phyloP scores from a whole-genome alignment of 2,329 filamentous ascomycete genomes.

The Metarhizium guizhouense region DNA sequence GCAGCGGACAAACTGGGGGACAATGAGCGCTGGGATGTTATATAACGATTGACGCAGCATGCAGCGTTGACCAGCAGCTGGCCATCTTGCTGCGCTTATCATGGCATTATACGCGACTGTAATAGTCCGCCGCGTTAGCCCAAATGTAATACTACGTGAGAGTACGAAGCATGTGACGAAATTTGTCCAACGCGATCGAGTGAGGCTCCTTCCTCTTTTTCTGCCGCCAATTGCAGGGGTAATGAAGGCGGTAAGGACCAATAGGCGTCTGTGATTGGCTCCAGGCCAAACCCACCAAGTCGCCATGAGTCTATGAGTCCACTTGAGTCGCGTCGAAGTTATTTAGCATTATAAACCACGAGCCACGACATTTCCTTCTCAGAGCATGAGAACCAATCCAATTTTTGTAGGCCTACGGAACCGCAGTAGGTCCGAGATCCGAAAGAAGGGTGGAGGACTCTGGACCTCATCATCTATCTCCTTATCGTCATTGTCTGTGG shows the following conservation, averaged over 20 bases:
- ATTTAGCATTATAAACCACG: too few species aligned
- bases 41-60: constrained; percentile 6
- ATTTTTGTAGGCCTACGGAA: not conserved
- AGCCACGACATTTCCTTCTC: too few species aligned
- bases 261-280: not conserved
- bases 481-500: not conserved
- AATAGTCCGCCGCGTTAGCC: constrained; percentile 1
- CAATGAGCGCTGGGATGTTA: not conserved
- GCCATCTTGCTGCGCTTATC: constrained; percentile 15
- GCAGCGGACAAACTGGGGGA: constrained; percentile 12
- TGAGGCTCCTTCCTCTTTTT: constrained; percentile 15
- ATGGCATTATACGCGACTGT: constrained; percentile 16
- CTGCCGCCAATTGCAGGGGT: constrained; percentile 13
- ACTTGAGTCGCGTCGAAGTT: not conserved
- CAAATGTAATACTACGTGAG: not conserved
- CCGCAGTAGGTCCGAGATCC: not conserved
- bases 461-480: not conserved
- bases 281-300: not conserved
- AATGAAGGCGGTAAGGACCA: constrained; percentile 13
- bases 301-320: not conserved
- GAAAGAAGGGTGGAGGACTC: not conserved
- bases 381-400: not conserved
- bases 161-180: not conserved
- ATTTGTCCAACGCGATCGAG: not conserved
- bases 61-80: constrained; percentile 12